phyloP scores from a whole-genome alignment of 139 green algal species.

The Chlamydomonas sp. region DNA sequence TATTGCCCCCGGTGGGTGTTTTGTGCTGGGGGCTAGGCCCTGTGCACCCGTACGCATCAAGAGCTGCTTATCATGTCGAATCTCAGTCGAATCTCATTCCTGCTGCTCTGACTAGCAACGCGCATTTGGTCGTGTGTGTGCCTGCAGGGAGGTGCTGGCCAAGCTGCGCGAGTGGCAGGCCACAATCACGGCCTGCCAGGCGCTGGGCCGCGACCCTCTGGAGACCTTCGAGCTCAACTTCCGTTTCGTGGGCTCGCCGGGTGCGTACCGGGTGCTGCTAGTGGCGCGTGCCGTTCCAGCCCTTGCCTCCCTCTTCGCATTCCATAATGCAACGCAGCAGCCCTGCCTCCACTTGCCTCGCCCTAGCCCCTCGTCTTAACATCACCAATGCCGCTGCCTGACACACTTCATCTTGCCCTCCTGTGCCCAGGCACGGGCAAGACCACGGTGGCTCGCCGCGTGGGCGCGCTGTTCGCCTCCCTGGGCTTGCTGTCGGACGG shows the following conservation, averaged over 20 bases:
- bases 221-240: slow-evolving; percentile 62
- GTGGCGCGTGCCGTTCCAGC: not conserved
- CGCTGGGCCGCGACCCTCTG: slow-evolving; percentile 48
- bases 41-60: too few species aligned
- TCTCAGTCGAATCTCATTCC: too few species aligned
- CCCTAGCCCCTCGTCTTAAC: not conserved
- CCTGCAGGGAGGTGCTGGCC: slow-evolving; percentile 37
- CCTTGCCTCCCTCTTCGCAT: not conserved
- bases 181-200: slow-evolving; percentile 48
- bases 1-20: not conserved
- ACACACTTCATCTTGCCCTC: too few species aligned
- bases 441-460: slow-evolving; percentile 55
- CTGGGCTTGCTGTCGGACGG: slow-evolving; percentile 49
- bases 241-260: slow-evolving; percentile 32
- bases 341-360: not conserved
- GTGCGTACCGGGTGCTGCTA: not conserved
- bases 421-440: slow-evolving; percentile 59
- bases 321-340: not conserved
- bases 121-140: not conserved
- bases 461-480: slow-evolving; percentile 54
- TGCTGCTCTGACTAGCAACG: not conserved
- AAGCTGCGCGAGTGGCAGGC: slow-evolving; percentile 58
- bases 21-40: not conserved
- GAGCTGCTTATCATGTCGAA: too few species aligned
- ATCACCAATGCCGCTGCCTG: too few species aligned